These are phyloP conservation scores for Solanum appendiculatum DNA, from an alignment of 257 asterid species.

Conservation along the genomic window DNA sequence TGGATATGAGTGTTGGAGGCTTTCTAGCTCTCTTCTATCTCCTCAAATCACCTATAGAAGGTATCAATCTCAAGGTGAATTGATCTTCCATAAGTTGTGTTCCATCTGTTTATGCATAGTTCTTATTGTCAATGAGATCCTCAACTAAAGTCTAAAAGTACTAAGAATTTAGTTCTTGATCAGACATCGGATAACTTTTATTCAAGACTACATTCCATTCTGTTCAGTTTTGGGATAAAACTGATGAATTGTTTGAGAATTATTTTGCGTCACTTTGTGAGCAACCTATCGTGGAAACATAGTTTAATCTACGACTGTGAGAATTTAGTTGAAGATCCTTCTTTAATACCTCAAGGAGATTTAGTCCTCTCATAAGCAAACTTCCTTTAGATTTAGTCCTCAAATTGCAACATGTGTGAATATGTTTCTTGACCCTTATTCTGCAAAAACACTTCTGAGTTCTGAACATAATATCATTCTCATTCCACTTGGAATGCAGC, in stretches of 20 bases:
- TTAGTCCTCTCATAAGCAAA: not conserved
- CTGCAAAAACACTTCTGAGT: slow-evolving; percentile 44
- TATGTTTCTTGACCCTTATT: slow-evolving; percentile 73
- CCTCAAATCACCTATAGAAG: not conserved
- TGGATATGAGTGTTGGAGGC: slow-evolving; percentile 92
- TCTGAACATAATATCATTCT: slow-evolving; percentile 51
- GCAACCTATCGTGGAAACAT: too few relatives aligned
- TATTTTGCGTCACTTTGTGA: too few relatives aligned
- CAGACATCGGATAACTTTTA: not conserved
- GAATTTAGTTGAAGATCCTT: not conserved
- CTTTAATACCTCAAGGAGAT: not conserved
- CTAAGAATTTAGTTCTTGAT: not conserved
- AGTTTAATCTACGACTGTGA: not conserved
- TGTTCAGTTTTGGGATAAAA: too few relatives aligned
- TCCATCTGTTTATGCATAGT: not conserved
- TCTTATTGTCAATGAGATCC: not conserved
- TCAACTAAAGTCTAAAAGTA: not conserved
- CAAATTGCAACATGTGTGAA: slow-evolving; percentile 7
- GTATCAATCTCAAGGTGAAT: not conserved
- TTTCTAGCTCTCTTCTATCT: slow-evolving; percentile 48
- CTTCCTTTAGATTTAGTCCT: not conserved
- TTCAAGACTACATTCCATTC: too few relatives aligned
- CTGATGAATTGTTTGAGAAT: too few relatives aligned
- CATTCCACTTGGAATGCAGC: slow-evolving; percentile 60
- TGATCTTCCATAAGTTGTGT: not conserved